Base-by-base conservation (phyloP, 2,329 filamentous ascomycete genomes). In the Fusarium concolor region DNA sequence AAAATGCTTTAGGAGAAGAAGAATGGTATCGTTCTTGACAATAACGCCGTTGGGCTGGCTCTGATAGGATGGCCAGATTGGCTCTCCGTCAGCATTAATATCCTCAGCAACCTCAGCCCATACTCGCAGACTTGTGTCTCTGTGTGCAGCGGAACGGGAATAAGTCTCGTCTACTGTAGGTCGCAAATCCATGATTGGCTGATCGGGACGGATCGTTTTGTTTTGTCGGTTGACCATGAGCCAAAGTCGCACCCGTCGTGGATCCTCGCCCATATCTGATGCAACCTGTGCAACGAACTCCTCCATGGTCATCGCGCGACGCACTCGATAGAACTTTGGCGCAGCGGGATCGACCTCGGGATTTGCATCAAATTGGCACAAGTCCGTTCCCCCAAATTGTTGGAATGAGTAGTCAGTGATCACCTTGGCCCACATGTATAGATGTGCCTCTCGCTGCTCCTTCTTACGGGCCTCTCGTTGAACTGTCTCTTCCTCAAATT, bases 141-240 rank as follows among this genome's bases (percentile, higher is more conserved):
- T 76, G 84, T 85, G 82, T 17, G 90, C 82, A 2, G 83, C 80
- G 6, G 85, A 83, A 39, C 84, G 80, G 14, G 79, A 76, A 67
- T 82, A 87, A 0, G 83, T 82, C 59, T 97, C 94, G 71, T 94
- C 92, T 15, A 96, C 83, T 0, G 90, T 94, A 77, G 93, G 91
- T 7, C 90, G 86, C 3, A 89, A 81, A 74, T 97, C 94, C 76
- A 88, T 87, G 47, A 99, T 89, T 0, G 94, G 92, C 60, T 93
- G 90, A 76, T 99, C 96, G 0, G 96, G 96, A 18, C 96, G 89
- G 37, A 93, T 91, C 0, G 96, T 99, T 79, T 97, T 97, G 77
- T 99, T 99, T 78, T 99, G 96, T 12, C 96, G 91, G 76, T 97
- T 98, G 2, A 99, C 96, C 94, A 99, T 97, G 55, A 93, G 89